Base-by-base conservation (phyloP, 371 early-diverging fungal genomes). In the Apophysomyces trapeziformis region DNA sequence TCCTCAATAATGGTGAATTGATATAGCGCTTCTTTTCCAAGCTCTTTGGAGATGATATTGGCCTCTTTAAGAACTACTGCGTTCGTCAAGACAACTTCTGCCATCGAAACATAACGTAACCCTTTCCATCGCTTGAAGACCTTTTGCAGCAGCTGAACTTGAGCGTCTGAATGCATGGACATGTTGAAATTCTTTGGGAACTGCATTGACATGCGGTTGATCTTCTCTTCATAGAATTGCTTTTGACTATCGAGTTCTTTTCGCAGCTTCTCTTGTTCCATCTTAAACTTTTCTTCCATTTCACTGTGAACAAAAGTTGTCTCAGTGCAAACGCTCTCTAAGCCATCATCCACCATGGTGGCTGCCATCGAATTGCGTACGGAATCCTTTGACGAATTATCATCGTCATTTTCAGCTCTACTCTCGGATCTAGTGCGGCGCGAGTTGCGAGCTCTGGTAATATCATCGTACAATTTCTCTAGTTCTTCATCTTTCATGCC, bases 41-140 rank as follows among this genome's bases (percentile, higher is more conserved):
- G 78, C 66, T 96, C 93, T 50, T 87, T 84, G 61, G 92, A 87
- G 21, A 94, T 93, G 13, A 94, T 86, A 66, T 95, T 96, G 61
- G 95, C 95, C 64, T 95, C 93, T 72, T 95, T 95, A 45, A 96
- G 68, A 63, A 90, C 67, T 4, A 90, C 85, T 0, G 91, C 92
- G 56, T 90, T 84, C 9, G 85, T 87, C 44, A 92, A 70, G 18
- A 94, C 84, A 8, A 79, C 79, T 67, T 93, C 90, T 5, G 93
- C 92, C 74, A 94, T 88, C n/a, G 78, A 73, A 13, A 94, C 90
- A 37, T 79, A 83, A 41, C 90, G 82, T 58, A 88, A 73, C 32
- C 82, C 71, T 65, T 86, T 85, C 92, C 94, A 92, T 39, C 75
- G 73, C 4, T 39, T 59, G 7, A 88, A 44, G 2, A 86, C 86